Evolutionary conservation across 1,284 basidiomycete genomes (phyloP), one percentile per base, ranked within the genome.

Genomic region (Porogramme epimiltina): DNA sequence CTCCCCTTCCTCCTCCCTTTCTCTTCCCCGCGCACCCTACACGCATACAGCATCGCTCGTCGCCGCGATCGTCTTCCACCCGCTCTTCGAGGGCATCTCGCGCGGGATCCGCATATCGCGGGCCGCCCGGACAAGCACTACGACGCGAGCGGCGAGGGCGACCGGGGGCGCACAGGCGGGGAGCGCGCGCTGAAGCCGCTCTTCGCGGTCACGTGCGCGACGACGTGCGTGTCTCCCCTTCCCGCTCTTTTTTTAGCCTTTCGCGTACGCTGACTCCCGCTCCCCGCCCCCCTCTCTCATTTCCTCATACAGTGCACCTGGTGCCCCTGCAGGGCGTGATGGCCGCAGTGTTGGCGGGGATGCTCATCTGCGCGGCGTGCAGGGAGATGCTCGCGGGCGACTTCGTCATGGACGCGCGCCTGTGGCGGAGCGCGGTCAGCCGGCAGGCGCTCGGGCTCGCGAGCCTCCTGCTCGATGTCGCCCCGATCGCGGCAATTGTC

Each of bases 371-470:
- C 60, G 87, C 85, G 1, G 81, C 84, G 13, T 87, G 84, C 18
- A 85, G 90, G 10, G 88, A 91, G 75, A 89, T 91, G 85, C 79
- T 91, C 42, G 89, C 86, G 0, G 87, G 81, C 2, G 88, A 90
- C 67, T 89, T 90, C 57, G 82, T 90, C 38, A 82, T 85, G 58
- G n/a, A n/a, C n/a, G n/a, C n/a, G n/a, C n/a, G n/a, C n/a, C n/a
- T n/a, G n/a, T n/a, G n/a, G n/a, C n/a, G n/a, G n/a, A n/a, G n/a
- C n/a, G n/a, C n/a, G n/a, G n/a, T n/a, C n/a, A n/a, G n/a, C n/a
- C n/a, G n/a, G n/a, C n/a, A n/a, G n/a, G n/a, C n/a, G n/a, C n/a
- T n/a, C n/a, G n/a, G n/a, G n/a, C n/a, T n/a, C n/a, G n/a, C n/a
- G n/a, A n/a, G n/a, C n/a, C n/a, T n/a, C n/a, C n/a, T n/a, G n/a